Base-by-base conservation (phyloP, 1,284 basidiomycete species). In the Tylopilus sp. region DNA sequence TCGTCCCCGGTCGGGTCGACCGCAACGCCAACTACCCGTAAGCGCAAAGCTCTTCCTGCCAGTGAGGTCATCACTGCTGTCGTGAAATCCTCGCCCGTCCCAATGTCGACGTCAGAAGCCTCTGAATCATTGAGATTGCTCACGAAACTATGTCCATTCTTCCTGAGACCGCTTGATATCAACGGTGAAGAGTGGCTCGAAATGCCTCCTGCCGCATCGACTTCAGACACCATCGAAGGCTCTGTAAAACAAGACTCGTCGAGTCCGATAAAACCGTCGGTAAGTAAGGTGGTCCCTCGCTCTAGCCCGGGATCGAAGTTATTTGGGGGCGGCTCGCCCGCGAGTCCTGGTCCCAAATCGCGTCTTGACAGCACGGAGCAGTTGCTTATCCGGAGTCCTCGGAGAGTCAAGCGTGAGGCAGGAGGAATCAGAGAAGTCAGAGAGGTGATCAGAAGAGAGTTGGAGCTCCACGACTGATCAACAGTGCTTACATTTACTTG, bases 151-250 rank as follows among this genome's bases (percentile, higher is more conserved):
- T 90, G 88, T 59, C 87, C 87, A 0, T 90, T 89, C 69, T 90
- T 90, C 71, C 64, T 91, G 48, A 81, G 74, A 58, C 72, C 71
- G 42, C 68, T 88, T 10, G 71, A 77, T 54, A 76, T 89, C 16
- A 77, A 70, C 8, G 78, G 80, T n/a, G 80, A 82, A 59, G 84
- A 85, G 46, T 90, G 86, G 87, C 69, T 90, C 8, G 88, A 90
- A 66, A 89, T 89, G 86, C 86, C 87, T 26, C 75, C 82, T 13
- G 62, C 76, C 3, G 61, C 67, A 30, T 50, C 56, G 9, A 50
- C 44, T 35, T 54, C 49, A 8, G 66, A 67, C 9, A 42, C 51
- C 8, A 39, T 44, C 9, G 55, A 58, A 10, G 21, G 41, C 16
- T 23, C 51, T 21, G 51, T 55, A 19, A 56, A 48, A 3, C 61